A percentile compares a stretch with the other conserved stretches of the same genome.
Evolutionary conservation across 164 flowering plant species (phyloP).

Genomic region (Aristolochia californica): DNA sequence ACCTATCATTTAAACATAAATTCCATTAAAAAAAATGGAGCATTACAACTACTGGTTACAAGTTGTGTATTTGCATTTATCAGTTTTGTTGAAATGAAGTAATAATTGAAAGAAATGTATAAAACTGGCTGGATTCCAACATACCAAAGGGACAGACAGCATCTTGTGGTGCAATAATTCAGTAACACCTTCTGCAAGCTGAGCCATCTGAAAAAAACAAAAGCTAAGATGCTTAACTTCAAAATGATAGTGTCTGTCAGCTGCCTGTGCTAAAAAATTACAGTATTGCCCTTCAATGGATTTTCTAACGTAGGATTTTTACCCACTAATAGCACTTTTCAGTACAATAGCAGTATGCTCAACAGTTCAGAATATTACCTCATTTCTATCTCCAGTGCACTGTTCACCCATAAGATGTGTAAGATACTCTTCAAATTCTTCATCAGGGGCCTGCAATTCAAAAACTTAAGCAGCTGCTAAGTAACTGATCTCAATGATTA

Average conservation of each 20-base stretch:
- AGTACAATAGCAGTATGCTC: neutral
- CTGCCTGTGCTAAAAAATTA: no score
- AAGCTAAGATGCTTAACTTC: neutral
- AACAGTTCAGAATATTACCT: constrained; percentile 35
- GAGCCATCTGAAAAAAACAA: constrained; percentile 72
- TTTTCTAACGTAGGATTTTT: no score
- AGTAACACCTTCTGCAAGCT: constrained; percentile 85
- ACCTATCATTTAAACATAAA: no score
- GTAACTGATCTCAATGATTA: no score
- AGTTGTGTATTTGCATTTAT: no score
- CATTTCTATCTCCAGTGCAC: constrained; percentile 70
- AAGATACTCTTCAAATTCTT: constrained; percentile 91
- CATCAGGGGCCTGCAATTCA: constrained; percentile 82
- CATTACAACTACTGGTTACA: no score
- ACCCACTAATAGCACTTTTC: neutral
- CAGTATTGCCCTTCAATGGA: no score
- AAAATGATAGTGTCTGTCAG: no score
- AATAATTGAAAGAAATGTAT: no score
- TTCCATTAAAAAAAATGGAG: no score
- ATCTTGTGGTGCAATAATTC: constrained; percentile 78
- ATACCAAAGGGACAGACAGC: constrained; percentile 78
- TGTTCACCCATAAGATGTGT: constrained; percentile 56
- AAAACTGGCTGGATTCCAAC: constrained; percentile 9
- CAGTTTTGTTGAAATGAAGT: no score
- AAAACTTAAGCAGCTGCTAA: neutral